A percentile compares a stretch with the other conserved stretches of the same genome.
These are phyloP conservation scores for Collariella sp. DNA, from an alignment of 495 filamentous ascomycete genomes.

Conservation along the genomic window DNA sequence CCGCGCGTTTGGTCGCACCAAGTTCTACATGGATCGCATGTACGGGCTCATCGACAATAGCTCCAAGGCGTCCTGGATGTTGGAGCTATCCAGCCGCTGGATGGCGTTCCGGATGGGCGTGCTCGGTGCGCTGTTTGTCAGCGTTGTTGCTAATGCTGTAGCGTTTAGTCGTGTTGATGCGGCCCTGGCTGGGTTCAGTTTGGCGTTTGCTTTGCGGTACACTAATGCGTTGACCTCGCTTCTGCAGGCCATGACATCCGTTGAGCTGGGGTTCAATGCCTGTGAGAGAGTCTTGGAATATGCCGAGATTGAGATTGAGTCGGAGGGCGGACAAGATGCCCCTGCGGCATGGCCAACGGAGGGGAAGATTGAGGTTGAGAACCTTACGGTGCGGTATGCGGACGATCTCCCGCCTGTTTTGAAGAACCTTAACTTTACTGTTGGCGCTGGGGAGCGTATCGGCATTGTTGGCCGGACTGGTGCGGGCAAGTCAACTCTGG, in stretches of 20 bases:
- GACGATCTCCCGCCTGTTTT: slow-evolving; percentile 35
- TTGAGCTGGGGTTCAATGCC: slow-evolving; percentile 37
- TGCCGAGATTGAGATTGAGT: slow-evolving; percentile 29
- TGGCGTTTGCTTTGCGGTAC: slow-evolving; percentile 48
- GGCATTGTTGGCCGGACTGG: slow-evolving; percentile 48
- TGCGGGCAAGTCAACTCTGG: slow-evolving; percentile 37
- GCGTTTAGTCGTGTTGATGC: slow-evolving; percentile 50
- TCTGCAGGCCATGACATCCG: slow-evolving; percentile 43
- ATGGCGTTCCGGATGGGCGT: slow-evolving; percentile 51
- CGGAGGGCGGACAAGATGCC: slow-evolving; percentile 25
- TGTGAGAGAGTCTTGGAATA: slow-evolving; percentile 36
- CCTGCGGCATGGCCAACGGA: slow-evolving; percentile 39
- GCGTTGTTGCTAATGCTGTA: slow-evolving; percentile 48
- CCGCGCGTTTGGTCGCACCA: slow-evolving; percentile 48
- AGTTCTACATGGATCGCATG: slow-evolving; percentile 48
- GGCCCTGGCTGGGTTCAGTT: slow-evolving; percentile 48
- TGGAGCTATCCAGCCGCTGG: slow-evolving; percentile 52
- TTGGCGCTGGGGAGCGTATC: slow-evolving; percentile 33
- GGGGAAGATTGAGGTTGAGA: slow-evolving; percentile 33
- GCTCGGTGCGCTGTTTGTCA: slow-evolving; percentile 52
- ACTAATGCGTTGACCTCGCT: slow-evolving; percentile 41
- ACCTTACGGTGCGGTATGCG: slow-evolving; percentile 35
- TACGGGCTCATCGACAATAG: slow-evolving; percentile 48
- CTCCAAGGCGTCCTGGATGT: slow-evolving; percentile 44
- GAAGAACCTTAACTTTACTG: slow-evolving; percentile 35